Conservation (phyloP, 1,284 basidiomycete genomes). For the Rhodotorula sp. region DNA sequence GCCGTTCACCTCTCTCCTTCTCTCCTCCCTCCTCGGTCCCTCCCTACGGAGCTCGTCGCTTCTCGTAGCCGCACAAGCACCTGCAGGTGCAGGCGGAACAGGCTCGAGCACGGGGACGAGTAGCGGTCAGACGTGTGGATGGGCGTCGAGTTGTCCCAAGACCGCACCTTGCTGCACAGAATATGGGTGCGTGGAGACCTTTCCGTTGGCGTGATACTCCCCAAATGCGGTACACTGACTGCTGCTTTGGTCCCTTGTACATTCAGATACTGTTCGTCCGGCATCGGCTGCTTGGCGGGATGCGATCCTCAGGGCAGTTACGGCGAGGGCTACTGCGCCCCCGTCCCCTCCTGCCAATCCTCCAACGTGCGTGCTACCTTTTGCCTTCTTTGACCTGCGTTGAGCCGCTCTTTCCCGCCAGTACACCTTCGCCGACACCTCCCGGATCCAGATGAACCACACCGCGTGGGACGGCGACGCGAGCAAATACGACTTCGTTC, state of each 20-base stretch:
- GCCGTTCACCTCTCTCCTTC: too few species aligned
- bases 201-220: too few species aligned
- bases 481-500: slow-evolving; percentile 26
- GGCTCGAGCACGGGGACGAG: not conserved
- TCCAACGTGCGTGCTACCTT: slow-evolving; percentile 20
- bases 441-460: slow-evolving; percentile 23
- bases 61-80: not conserved
- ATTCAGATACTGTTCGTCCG: slow-evolving; percentile 21
- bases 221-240: too few species aligned
- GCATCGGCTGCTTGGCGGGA: slow-evolving; percentile 15
- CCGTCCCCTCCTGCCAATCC: slow-evolving; percentile 27
- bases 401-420: not conserved
- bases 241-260: too few species aligned
- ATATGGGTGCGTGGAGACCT: not conserved
- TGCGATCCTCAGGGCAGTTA: slow-evolving; percentile 32
- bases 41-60: not conserved
- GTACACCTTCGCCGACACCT: slow-evolving; percentile 38
- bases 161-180: slow-evolving; percentile 21
- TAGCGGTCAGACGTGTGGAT: slow-evolving; percentile 11
- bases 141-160: slow-evolving; percentile 8
- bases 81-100: not conserved
- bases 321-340: slow-evolving; percentile 34
- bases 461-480: slow-evolving; percentile 31
- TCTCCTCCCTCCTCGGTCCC: too few species aligned
- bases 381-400: too few species aligned